Evolutionary conservation across 306 rosid species (phyloP), one percentile per base, ranked within the genome.

Genomic region (Medicago lupulina): DNA sequence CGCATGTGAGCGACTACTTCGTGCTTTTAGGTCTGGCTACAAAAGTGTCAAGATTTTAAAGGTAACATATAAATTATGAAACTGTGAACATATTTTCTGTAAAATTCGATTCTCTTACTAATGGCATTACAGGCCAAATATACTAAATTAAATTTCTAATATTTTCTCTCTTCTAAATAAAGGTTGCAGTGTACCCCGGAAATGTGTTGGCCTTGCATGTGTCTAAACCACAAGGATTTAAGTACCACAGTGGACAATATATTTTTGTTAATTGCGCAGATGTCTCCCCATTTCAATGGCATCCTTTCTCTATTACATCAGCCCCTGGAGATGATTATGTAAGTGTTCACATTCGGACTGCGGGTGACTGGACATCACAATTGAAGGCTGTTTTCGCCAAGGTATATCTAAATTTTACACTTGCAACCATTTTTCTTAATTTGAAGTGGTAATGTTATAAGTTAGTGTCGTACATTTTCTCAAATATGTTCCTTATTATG

Each of bases 181-280:
- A 90, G 98, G 97, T 95, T 70, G 96, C 98, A 31, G 91, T 92
- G 70, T 95, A 95, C 81, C 97, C 98, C 0, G 97, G 98, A 80
- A 95, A 95, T 77, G 97, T 95, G 1, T 83, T 95, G 83, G 89
- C 98, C 44, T 69, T 92, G 80, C 96, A 90, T 16, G 62, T 92
- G 88, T 90, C 97, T 11, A 92, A 85, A 76, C 98, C 98, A 58
- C 92, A 92, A 14, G 97, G 97, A 64, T 88, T 95, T 16, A 95
- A 85, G 57, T 88, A 95, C 88, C 84, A 78, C 0, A 92, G 98
- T 76, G 97, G 98, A 25, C 97, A 90, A 66, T 95, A 95, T 81
- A 90, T 95, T 9, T 89, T 74, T 54, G 89, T 90, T 19, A 95
- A 95, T 34, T 90, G 98, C 15, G 57, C 91, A 49, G 97, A 70